Conservation (phyloP, 2,329 filamentous ascomycete species). For the Tolypocladium sp. region DNA sequence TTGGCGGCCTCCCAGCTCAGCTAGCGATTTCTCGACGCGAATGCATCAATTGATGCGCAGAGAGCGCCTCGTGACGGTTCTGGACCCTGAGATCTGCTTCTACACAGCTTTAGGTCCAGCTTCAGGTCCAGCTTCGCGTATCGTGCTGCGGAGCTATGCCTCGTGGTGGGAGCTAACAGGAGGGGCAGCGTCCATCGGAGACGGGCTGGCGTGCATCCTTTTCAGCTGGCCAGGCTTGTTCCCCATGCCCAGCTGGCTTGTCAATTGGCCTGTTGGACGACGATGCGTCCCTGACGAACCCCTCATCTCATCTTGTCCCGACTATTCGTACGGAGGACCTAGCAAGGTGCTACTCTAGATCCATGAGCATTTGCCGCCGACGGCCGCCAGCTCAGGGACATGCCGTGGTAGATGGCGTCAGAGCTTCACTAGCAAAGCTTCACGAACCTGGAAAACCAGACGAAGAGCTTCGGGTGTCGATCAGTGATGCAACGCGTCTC, state of each 20-base stretch:
- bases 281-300: no score
- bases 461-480: not conserved
- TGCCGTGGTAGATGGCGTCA: not conserved
- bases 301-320: not conserved
- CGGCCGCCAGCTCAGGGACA: not conserved
- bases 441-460: not conserved
- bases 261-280: not conserved
- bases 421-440: not conserved
- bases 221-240: not conserved
- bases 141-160: no score
- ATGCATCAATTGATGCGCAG: not conserved
- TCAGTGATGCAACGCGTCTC: not conserved
- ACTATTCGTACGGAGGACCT: not conserved
- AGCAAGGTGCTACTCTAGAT: not conserved
- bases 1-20: not conserved
- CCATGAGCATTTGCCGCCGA: not conserved
- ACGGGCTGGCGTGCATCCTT: not conserved
- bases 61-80: not conserved
- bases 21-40: not conserved
- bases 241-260: not conserved
- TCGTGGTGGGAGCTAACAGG: no score
- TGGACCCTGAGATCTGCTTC: not conserved
- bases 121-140: no score
- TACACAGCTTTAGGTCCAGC: no score
- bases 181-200: not conserved